phyloP scores from a whole-genome alignment of 768 basidiomycete species.

The Macrolepiota fuliginosa region DNA sequence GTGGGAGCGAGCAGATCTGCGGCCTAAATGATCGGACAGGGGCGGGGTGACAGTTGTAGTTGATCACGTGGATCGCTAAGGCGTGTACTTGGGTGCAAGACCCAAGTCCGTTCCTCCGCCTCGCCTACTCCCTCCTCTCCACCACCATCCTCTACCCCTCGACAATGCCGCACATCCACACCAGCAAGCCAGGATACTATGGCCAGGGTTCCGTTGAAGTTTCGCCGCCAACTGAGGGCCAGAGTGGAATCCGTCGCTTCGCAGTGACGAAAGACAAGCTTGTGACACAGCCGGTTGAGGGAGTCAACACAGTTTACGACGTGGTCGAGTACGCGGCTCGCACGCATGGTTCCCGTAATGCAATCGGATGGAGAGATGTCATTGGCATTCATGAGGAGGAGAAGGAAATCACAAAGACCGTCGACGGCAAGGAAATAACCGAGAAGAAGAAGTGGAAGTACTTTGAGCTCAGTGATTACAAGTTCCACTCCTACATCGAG shows the following conservation, averaged over 20 bases:
- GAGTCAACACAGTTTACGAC: constrained; percentile 81
- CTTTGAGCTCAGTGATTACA: constrained; percentile 88
- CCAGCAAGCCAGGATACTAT: constrained; percentile 43
- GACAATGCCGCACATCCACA: constrained; percentile 30
- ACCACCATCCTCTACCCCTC: constrained; percentile 2
- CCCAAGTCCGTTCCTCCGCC: background rate
- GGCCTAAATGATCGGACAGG: no score
- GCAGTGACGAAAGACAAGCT: constrained; percentile 54
- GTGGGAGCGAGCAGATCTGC: no score
- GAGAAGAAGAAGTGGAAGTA: constrained; percentile 97
- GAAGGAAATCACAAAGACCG: constrained; percentile 83
- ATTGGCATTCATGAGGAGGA: constrained; percentile 74
- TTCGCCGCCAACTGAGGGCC: constrained; percentile 38
- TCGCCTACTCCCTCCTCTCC: background rate
- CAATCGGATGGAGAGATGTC: constrained; percentile 79
- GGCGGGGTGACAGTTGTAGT: no score
- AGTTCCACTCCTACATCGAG: constrained; percentile 74
- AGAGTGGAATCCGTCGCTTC: constrained; percentile 57
- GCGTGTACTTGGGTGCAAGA: background rate
- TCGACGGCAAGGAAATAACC: constrained; percentile 76
- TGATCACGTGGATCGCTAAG: background rate
- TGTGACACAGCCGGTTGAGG: constrained; percentile 64
- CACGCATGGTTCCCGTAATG: constrained; percentile 71
- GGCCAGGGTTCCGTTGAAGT: constrained; percentile 68
- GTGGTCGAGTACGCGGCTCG: constrained; percentile 71